Conservation (phyloP, 2,329 filamentous ascomycete genomes). For the Rutstroemia sp. region DNA sequence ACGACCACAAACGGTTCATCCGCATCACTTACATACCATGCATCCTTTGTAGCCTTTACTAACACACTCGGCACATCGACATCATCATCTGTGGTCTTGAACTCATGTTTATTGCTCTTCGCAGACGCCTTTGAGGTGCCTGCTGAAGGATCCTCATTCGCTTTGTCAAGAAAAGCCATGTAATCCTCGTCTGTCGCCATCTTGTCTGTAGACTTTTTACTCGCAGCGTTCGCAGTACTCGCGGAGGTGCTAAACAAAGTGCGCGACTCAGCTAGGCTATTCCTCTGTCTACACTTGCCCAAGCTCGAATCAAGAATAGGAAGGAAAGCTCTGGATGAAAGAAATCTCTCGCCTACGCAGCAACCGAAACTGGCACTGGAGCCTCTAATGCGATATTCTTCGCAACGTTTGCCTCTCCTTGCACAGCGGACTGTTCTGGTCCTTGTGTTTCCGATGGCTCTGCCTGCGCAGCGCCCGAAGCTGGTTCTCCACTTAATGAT, state of each 20-base stretch:
- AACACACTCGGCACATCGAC: slow-evolving; percentile 55
- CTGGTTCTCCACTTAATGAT: slow-evolving; percentile 4
- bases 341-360: not conserved
- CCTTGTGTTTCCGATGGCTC: not conserved
- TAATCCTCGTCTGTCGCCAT: slow-evolving; percentile 81
- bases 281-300: not conserved
- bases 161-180: slow-evolving; percentile 77
- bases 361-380: not conserved
- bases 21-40: slow-evolving; percentile 71
- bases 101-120: slow-evolving; percentile 29
- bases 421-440: not conserved
- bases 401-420: not conserved
- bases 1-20: slow-evolving; percentile 83
- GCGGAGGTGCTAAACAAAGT: slow-evolving; percentile 9
- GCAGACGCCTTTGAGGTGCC: slow-evolving; percentile 35
- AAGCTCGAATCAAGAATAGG: not conserved
- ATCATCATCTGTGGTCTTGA: slow-evolving; percentile 46
- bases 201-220: slow-evolving; percentile 7
- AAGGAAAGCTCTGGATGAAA: not conserved
- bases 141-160: slow-evolving; percentile 68
- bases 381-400: not conserved
- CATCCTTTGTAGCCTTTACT: slow-evolving; percentile 43
- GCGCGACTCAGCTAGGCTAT: slow-evolving; percentile 8
- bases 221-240: not conserved
- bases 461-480: not conserved